These are phyloP conservation scores for Hymenochaete sp. DNA, from an alignment of 1,284 basidiomycete genomes.

Conservation along the genomic window DNA sequence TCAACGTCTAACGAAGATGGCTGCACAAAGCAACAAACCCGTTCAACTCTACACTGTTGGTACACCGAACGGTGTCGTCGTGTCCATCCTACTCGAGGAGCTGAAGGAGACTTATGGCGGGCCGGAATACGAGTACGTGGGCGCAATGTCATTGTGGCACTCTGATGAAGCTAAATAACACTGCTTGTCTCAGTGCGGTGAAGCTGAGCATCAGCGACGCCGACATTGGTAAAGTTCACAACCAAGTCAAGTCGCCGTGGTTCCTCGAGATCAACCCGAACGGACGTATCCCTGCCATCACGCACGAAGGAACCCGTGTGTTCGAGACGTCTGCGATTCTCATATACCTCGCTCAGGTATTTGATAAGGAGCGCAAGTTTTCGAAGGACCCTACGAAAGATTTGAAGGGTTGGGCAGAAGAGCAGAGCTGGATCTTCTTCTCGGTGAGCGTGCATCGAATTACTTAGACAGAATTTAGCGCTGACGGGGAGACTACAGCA, in stretches of 20 bases:
- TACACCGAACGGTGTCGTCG: constrained; percentile 15
- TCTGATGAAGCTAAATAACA: too few relatives aligned
- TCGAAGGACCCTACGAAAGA: constrained; percentile 34
- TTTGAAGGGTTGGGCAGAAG: constrained; percentile 39
- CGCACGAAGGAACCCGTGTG: constrained; percentile 38
- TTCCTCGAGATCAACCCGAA: constrained; percentile 54
- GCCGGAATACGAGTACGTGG: constrained; percentile 31
- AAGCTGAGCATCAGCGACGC: constrained; percentile 23
- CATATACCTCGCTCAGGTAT: constrained; percentile 44
- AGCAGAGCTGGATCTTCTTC: constrained; percentile 77
- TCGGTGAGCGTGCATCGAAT: constrained; percentile 21
- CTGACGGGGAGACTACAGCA: constrained; percentile 32
- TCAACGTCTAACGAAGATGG: too few relatives aligned
- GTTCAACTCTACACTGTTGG: constrained; percentile 8
- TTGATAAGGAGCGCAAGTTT: constrained; percentile 41
- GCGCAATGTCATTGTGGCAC: too few relatives aligned
- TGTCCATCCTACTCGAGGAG: constrained; percentile 38
- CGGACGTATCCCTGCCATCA: constrained; percentile 47
- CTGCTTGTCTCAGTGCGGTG: too few relatives aligned
- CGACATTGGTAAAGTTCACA: constrained; percentile 28
- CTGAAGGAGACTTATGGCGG: constrained; percentile 30
- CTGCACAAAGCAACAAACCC: constrained; percentile 1
- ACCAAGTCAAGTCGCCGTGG: constrained; percentile 46
- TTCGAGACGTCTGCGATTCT: constrained; percentile 50
- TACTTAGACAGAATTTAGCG: background rate